These are phyloP conservation scores for Cardamine chenopodiifolia DNA, from an alignment of 345 rosid species.

Conservation along the genomic window DNA sequence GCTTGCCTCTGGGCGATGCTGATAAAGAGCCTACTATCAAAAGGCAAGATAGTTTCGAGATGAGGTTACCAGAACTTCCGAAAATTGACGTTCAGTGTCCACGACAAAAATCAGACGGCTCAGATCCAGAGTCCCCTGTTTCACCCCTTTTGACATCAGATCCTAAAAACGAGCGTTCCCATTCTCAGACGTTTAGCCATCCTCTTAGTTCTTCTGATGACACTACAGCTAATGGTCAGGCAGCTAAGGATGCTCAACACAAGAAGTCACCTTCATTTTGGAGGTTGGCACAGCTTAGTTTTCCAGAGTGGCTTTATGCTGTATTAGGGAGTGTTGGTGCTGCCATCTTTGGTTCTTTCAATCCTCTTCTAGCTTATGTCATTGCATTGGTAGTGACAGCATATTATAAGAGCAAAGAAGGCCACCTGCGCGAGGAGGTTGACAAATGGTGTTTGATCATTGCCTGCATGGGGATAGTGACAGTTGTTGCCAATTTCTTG, in stretches of 20 bases:
- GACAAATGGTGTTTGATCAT: conserved; percentile 97
- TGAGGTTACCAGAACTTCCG: conserved; percentile 85
- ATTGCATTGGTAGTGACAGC: conserved; percentile 81
- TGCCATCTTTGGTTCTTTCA: conserved; percentile 95
- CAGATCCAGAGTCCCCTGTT: conserved; percentile 96
- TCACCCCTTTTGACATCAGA: conserved; percentile 95
- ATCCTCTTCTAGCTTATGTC: conserved; percentile 95
- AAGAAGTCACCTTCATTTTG: conserved; percentile 78
- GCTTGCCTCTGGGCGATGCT: conserved; percentile 53
- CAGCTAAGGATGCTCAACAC: conserved; percentile 54
- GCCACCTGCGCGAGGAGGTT: conserved; percentile 68
- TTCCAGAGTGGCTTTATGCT: conserved; percentile 98
- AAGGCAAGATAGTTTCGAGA: conserved; percentile 98
- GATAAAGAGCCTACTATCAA: conserved; percentile 85
- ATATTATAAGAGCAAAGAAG: conserved; percentile 54
- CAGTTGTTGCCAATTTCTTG: conserved; percentile 94
- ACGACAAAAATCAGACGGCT: conserved; percentile 65
- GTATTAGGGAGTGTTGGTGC: conserved; percentile 97
- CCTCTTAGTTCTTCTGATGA: conserved; percentile 85
- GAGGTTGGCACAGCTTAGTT: conserved; percentile 92
- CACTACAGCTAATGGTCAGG: conserved; percentile 53
- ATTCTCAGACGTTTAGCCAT: conserved; percentile 95
- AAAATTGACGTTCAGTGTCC: conserved; percentile 78
- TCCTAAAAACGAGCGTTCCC: conserved; percentile 93
- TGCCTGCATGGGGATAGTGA: conserved; percentile 96